These are phyloP conservation scores for Nitzschia putrida DNA, from an alignment of 108 stramenopile species.

Conservation along the genomic window DNA sequence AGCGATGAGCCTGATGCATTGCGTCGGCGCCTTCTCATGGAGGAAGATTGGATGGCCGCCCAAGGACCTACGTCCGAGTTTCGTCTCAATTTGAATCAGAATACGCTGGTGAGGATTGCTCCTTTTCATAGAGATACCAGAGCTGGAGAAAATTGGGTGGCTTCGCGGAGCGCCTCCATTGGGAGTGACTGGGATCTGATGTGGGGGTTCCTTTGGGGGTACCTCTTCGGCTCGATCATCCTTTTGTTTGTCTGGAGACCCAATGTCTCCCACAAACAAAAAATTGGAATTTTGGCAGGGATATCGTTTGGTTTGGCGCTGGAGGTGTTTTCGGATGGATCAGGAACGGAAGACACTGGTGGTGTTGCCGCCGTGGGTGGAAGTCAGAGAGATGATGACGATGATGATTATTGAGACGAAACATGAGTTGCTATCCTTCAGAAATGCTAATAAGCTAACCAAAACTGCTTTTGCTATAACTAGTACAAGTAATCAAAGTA, in stretches of 20 bases:
- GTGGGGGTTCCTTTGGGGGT: conserved; percentile 91
- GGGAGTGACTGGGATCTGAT: conserved; percentile 88
- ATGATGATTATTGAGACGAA: too few relatives aligned
- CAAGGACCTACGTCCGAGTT: conserved; percentile 85
- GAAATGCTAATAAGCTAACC: too few relatives aligned
- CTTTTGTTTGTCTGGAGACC: conserved; percentile 94
- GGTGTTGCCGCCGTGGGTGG: too few relatives aligned
- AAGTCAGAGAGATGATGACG: too few relatives aligned
- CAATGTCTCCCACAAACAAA: conserved; percentile 87
- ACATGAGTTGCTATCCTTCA: too few relatives aligned
- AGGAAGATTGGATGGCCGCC: conserved; percentile 83
- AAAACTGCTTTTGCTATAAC: too few relatives aligned
- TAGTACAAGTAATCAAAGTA: too few relatives aligned
- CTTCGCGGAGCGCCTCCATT: conserved; percentile 9
- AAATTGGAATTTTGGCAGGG: conserved; percentile 88
- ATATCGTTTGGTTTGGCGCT: conserved; percentile 74
- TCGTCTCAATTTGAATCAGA: conserved; percentile 78
- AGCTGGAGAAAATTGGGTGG: background rate
- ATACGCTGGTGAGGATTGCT: conserved; percentile 34
- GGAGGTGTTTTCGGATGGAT: conserved; percentile 39
- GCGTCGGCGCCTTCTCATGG: conserved; percentile 48
- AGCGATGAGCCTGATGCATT: conserved; percentile 34
- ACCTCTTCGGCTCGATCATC: conserved; percentile 90
- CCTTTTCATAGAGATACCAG: conserved; percentile 5
- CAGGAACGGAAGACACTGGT: too few relatives aligned